A percentile compares a stretch with the other conserved stretches of the same genome.
Conservation (phyloP, 345 rosid species). For the Camelina laxa region DNA sequence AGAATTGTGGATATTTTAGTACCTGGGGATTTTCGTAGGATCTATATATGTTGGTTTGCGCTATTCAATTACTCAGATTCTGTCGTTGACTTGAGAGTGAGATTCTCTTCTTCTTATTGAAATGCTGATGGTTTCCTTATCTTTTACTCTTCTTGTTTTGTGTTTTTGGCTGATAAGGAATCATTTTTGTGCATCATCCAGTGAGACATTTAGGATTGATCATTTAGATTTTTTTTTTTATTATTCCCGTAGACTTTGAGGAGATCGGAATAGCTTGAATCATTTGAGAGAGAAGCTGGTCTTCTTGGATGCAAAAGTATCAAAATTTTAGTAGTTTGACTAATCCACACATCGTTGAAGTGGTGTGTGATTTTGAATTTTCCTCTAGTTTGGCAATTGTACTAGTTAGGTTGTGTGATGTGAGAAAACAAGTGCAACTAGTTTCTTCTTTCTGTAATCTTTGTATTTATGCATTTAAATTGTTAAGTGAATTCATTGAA, state of each 20-base stretch:
- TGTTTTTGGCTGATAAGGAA: slow-evolving; percentile 9
- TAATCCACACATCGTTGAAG: neutral
- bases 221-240: neutral
- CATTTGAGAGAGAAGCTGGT: neutral
- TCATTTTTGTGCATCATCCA: slow-evolving; percentile 42
- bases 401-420: slow-evolving; percentile 22
- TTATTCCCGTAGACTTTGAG: neutral
- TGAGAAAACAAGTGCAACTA: neutral
- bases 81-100: slow-evolving; percentile 32
- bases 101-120: neutral
- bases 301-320: neutral
- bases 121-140: slow-evolving; percentile 21
- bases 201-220: slow-evolving; percentile 42
- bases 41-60: slow-evolving; percentile 16
- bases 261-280: slow-evolving; percentile 8
- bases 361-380: neutral
- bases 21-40: neutral
- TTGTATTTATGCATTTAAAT: neutral
- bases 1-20: slow-evolving; percentile 13
- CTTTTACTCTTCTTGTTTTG: slow-evolving; percentile 15
- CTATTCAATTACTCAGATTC: slow-evolving; percentile 9
- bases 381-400: slow-evolving; percentile 8
- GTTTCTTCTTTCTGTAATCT: slow-evolving; percentile 17
- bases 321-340: neutral
- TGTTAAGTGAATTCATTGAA: slow-evolving; percentile 1